Conservation (phyloP, 2,329 filamentous ascomycete genomes). For the Phialophora verrucosa region DNA sequence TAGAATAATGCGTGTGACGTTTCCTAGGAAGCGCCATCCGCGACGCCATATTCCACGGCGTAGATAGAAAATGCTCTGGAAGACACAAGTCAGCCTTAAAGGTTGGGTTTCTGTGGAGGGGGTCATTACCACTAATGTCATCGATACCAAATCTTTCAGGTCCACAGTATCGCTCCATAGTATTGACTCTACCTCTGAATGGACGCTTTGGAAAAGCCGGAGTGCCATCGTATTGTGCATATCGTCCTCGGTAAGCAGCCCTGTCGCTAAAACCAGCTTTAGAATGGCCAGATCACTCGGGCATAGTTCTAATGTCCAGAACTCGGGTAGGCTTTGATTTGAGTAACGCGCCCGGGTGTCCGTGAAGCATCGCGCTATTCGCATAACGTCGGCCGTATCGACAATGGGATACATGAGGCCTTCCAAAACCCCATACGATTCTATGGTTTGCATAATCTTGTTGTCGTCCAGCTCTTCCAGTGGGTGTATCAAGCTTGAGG, state of each 20-base stretch:
- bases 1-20: slow-evolving; percentile 15
- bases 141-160: slow-evolving; percentile 15
- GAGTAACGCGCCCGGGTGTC: slow-evolving; percentile 7
- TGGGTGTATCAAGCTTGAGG: slow-evolving; percentile 10
- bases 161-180: slow-evolving; percentile 14
- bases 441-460: slow-evolving; percentile 14
- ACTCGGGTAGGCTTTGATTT: slow-evolving; percentile 9
- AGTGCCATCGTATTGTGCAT: slow-evolving; percentile 12
- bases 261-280: slow-evolving; percentile 12
- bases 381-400: slow-evolving; percentile 8
- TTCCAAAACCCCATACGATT: slow-evolving; percentile 13
- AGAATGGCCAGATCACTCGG: slow-evolving; percentile 10
- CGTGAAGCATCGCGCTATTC: slow-evolving; percentile 9
- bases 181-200: slow-evolving; percentile 12
- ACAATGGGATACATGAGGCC: slow-evolving; percentile 18
- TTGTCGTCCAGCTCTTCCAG: slow-evolving; percentile 16
- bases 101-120: slow-evolving; percentile 5
- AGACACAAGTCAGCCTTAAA: slow-evolving; percentile 8
- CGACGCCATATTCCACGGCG: slow-evolving; percentile 11
- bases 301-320: slow-evolving; percentile 6
- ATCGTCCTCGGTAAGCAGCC: slow-evolving; percentile 12
- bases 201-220: slow-evolving; percentile 12
- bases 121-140: slow-evolving; percentile 9
- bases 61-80: slow-evolving; percentile 15
- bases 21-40: slow-evolving; percentile 16